phyloP scores from a whole-genome alignment of 306 rosid genomes.

The Vachellia collinsii region DNA sequence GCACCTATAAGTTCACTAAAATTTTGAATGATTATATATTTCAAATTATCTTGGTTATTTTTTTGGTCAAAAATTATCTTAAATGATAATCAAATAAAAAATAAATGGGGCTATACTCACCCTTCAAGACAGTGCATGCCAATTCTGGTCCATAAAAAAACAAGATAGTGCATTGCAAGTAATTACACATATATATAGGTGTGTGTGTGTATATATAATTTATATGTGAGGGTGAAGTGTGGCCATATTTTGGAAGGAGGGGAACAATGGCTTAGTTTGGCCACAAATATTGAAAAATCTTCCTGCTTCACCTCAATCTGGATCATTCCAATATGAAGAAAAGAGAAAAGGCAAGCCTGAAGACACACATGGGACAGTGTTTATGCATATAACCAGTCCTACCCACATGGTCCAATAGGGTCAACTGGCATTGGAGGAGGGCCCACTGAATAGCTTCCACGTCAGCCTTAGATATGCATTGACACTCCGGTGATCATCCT shows the following conservation, averaged over 20 bases:
- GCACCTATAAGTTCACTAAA: no score
- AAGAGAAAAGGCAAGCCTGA: neutral
- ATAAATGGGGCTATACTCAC: neutral
- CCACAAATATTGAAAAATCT: no score
- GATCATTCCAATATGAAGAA: neutral
- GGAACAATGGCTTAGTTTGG: neutral
- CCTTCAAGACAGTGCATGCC: neutral
- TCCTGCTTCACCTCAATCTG: neutral
- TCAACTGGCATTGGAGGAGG: neutral
- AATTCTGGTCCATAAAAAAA: no score
- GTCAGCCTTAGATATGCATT: slow-evolving; percentile 37
- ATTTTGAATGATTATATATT: no score
- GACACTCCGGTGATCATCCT: neutral
- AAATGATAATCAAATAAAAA: no score
- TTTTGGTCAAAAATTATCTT: no score
- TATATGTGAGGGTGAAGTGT: neutral
- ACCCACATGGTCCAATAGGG: neutral
- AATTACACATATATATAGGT: neutral
- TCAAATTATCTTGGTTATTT: no score
- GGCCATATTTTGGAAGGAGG: no score
- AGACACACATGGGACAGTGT: neutral
- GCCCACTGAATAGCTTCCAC: slow-evolving; percentile 26
- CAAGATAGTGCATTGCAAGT: no score
- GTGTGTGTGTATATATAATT: no score
- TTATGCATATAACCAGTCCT: no score